Evolutionary conservation across 176 grass and related monocot genomes (phyloP).

Genomic region (Juncus effusus): DNA sequence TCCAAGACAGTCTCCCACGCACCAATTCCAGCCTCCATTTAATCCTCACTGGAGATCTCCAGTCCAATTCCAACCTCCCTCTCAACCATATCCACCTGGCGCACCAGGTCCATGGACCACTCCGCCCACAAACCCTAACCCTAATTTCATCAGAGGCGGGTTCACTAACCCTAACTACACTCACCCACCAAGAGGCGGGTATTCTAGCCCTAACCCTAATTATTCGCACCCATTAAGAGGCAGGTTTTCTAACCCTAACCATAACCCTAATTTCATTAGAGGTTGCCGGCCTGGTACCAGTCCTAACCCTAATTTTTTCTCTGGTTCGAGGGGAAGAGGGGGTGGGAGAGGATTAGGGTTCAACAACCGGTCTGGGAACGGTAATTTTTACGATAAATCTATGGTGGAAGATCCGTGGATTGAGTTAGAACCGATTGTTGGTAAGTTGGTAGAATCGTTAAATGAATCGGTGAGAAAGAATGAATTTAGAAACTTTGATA

Average conservation of each 20-base stretch:
- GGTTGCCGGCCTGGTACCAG: constrained; percentile 8
- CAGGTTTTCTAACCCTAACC: constrained; percentile 2
- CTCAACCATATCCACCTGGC: not conserved
- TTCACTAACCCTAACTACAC: not conserved
- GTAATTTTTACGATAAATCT: constrained; percentile 16
- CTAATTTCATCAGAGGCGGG: no score
- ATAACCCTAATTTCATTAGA: constrained; percentile 9
- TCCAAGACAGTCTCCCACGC: constrained; percentile 6
- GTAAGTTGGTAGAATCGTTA: constrained; percentile 25
- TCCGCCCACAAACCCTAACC: not conserved
- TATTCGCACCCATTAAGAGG: not conserved
- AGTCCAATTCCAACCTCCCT: constrained; percentile 7
- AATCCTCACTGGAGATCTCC: constrained; percentile 12
- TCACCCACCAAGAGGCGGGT: not conserved
- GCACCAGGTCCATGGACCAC: constrained; percentile 4
- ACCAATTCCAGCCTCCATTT: constrained; percentile 8
- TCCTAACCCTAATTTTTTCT: constrained; percentile 16
- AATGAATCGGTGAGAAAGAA: constrained; percentile 15
- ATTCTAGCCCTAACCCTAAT: not conserved
- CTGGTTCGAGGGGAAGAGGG: constrained; percentile 15
- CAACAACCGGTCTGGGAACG: not conserved
- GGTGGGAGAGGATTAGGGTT: constrained; percentile 21
- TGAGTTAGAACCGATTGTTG: constrained; percentile 21
- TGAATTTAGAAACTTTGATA: constrained; percentile 9
- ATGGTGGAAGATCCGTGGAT: constrained; percentile 40